phyloP scores from a whole-genome alignment of 768 basidiomycete species.

The Calocera viscosa region DNA sequence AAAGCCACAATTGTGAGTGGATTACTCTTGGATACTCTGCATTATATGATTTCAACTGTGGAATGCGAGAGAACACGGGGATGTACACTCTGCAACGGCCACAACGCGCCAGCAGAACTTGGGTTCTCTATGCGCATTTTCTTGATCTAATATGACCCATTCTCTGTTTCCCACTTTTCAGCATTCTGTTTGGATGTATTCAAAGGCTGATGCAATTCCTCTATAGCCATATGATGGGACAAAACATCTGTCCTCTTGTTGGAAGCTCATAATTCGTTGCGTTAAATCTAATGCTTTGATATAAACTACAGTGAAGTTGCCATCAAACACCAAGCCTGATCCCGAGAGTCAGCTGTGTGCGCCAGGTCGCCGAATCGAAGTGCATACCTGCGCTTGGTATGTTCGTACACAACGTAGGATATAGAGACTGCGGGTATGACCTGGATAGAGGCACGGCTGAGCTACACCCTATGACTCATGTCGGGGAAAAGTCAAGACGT shows the following conservation, averaged over 20 bases:
- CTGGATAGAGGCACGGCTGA: constrained; percentile 29
- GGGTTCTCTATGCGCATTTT: constrained; percentile 3
- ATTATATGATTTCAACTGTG: background rate
- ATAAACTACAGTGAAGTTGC: background rate
- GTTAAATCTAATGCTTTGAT: background rate
- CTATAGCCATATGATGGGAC: background rate
- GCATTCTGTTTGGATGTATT: background rate
- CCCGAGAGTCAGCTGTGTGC: background rate
- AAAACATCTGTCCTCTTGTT: background rate
- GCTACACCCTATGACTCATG: background rate
- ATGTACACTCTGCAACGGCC: background rate
- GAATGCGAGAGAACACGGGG: background rate
- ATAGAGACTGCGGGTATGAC: constrained; percentile 95
- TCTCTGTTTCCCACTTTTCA: background rate
- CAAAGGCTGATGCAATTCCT: background rate
- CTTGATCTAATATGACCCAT: constrained; percentile 7
- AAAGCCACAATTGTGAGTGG: too few species aligned
- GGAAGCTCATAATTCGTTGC: background rate
- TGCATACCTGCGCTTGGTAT: constrained; percentile 55
- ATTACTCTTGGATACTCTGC: too few species aligned
- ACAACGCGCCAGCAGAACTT: background rate
- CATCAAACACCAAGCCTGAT: constrained; percentile 13
- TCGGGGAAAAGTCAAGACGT: background rate
- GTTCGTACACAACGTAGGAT: constrained; percentile 89
- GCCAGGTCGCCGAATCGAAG: background rate